A percentile compares a stretch with the other conserved stretches of the same genome.
These are phyloP conservation scores for Fraxinus sp. DNA, from an alignment of 305 asterid genomes.

Conservation along the genomic window DNA sequence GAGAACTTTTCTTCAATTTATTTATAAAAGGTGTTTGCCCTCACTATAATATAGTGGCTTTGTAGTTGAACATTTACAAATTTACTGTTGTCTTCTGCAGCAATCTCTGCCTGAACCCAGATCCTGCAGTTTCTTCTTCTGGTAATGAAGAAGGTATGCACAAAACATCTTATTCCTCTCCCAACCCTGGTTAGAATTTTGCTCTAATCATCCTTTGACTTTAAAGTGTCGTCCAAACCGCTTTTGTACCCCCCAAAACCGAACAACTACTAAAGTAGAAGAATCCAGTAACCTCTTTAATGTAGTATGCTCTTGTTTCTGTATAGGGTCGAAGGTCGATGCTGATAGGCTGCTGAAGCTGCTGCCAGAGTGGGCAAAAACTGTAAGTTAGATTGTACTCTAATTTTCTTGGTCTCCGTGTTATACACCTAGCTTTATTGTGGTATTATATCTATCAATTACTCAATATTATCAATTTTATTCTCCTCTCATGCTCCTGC, in stretches of 20 bases:
- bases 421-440: slow-evolving; percentile 3
- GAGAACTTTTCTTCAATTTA: background rate
- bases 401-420: slow-evolving; percentile 8
- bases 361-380: slow-evolving; percentile 78
- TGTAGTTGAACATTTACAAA: slow-evolving; percentile 22
- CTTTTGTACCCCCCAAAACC: background rate
- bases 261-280: slow-evolving; percentile 1
- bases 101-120: slow-evolving; percentile 45
- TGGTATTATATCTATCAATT: slow-evolving; percentile 1
- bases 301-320: slow-evolving; percentile 19
- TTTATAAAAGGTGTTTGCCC: background rate
- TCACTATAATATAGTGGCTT: slow-evolving; percentile 4
- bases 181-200: slow-evolving; percentile 8
- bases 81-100: slow-evolving; percentile 45
- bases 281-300: background rate
- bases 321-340: slow-evolving; percentile 56
- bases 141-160: slow-evolving; percentile 56
- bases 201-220: background rate
- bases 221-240: background rate
- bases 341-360: slow-evolving; percentile 62
- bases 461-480: background rate
- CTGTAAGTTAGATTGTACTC: slow-evolving; percentile 44
- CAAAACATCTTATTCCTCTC: slow-evolving; percentile 18
- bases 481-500: background rate
- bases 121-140: slow-evolving; percentile 31